A percentile compares a stretch with the other conserved stretches of the same genome.
phyloP scores from a whole-genome alignment of 2,329 filamentous ascomycete genomes.

The Scorias spongiosa region DNA sequence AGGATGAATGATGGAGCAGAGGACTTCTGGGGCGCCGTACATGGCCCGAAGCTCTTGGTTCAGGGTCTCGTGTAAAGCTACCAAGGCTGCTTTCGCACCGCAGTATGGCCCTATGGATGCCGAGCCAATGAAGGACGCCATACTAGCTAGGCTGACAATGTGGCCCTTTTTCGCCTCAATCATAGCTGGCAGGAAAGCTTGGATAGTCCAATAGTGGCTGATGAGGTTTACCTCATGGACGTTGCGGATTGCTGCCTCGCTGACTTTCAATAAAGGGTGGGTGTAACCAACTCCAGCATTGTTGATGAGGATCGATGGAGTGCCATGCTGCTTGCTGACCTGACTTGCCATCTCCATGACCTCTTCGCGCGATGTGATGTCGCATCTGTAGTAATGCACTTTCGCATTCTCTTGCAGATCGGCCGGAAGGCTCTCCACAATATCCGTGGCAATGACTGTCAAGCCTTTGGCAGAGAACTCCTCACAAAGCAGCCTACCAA shows the following conservation, averaged over 20 bases:
- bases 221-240: conserved; percentile 40
- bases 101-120: conserved; percentile 37
- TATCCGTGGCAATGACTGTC: conserved; percentile 24
- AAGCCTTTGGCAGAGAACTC: conserved; percentile 22
- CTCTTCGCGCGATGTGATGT: conserved; percentile 32
- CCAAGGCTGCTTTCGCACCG: conserved; percentile 35
- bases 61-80: conserved; percentile 38
- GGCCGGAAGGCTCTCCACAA: conserved; percentile 19
- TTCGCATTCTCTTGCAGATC: conserved; percentile 18
- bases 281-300: conserved; percentile 35
- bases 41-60: conserved; percentile 26
- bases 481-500: conserved; percentile 22
- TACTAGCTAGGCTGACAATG: conserved; percentile 40
- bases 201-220: conserved; percentile 34
- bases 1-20: conserved; percentile 28
- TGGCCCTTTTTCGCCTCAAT: conserved; percentile 37
- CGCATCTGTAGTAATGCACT: conserved; percentile 28
- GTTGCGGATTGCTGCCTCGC: conserved; percentile 28
- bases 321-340: conserved; percentile 26
- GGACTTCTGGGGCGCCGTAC: conserved; percentile 28
- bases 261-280: conserved; percentile 32
- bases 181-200: conserved; percentile 39
- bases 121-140: conserved; percentile 31
- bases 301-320: conserved; percentile 34
- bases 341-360: conserved; percentile 26